Evolutionary conservation across 1,139 yeast species (phyloP), one percentile per base, ranked within the genome.

Genomic region (Taiozyma sp.): DNA sequence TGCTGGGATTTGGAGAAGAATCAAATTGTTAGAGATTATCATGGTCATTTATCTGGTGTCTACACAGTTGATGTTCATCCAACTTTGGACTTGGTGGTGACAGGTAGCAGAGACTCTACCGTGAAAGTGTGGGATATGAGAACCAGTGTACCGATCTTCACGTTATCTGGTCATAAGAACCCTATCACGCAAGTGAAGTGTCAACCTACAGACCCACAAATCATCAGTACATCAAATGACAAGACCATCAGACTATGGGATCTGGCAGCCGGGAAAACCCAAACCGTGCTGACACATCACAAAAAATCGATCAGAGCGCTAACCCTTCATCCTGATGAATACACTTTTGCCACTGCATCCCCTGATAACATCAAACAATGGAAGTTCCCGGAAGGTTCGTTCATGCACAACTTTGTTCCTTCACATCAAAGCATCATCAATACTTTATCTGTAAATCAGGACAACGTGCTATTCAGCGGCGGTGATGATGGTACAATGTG

Each of bases 1-100:
- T 92, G 98, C 69, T 95, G 98, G 97, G 99, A 95, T 70, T 73
- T 95, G 61, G 98, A 93, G 67, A 80, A 84, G 61, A 89, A 93
- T 59, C 81, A 82, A 60, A 84, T 89, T 2, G 81, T 91, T 16
- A 74, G 98, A 51, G 90, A 91, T 61, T 95, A 89, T 66, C 96
- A 92, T 67, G 99, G 99, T 5, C 99, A 93, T 69, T 76, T 90
- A 30, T 89, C 96, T 23, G 96, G 97, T 4, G 89, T 95, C 1
- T 91, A 89, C 64, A 76, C 96, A 1, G 75, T 91, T 49, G 91
- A 84, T 50, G 67, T 91, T 24, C 98, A 92, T 66, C 98, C 98
- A 0, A 89, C 90, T 8, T 70, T 92, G 41, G 96, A 92, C 62
- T 67, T 93, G 13, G 71, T 95, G n/a, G 87, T 87, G 19, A 87